phyloP scores from a whole-genome alignment of 805 yeast species.

The Starmerella vaccinii region DNA sequence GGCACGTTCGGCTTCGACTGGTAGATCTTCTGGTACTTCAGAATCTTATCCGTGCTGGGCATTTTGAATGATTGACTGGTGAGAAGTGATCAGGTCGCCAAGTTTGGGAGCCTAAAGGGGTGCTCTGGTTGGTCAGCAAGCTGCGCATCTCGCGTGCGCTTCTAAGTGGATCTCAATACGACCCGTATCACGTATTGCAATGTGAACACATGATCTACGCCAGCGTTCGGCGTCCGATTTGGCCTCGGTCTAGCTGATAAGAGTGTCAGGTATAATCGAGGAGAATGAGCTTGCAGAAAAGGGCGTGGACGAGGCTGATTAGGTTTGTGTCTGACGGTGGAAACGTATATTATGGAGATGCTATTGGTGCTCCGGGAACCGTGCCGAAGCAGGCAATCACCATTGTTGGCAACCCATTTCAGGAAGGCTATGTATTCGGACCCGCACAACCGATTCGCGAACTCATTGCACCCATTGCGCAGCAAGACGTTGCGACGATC shows the following conservation, averaged over 20 bases:
- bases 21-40: slow-evolving; percentile 32
- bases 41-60: slow-evolving; percentile 21
- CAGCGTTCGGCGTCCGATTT: no score
- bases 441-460: slow-evolving; percentile 29
- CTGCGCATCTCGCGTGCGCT: not conserved
- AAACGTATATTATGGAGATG: slow-evolving; percentile 40
- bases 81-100: not conserved
- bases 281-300: not conserved
- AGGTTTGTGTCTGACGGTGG: slow-evolving; percentile 41
- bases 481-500: slow-evolving; percentile 34
- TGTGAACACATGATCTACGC: not conserved
- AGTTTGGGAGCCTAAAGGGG: not conserved
- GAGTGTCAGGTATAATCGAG: not conserved
- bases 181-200: not conserved
- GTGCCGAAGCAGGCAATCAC: slow-evolving; percentile 35
- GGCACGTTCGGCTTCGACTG: slow-evolving; percentile 31
- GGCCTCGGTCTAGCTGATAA: not conserved
- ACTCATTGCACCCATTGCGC: slow-evolving; percentile 37
- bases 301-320: slow-evolving; percentile 30
- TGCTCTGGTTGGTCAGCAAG: slow-evolving; percentile 17
- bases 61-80: slow-evolving; percentile 1
- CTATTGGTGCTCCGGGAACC: slow-evolving; percentile 32
- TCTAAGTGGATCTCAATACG: not conserved
- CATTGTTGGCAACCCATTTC: slow-evolving; percentile 41
- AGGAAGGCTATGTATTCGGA: slow-evolving; percentile 32